These are phyloP conservation scores for Phytophthora pisi DNA, from an alignment of 352 stramenopile species.

Conservation along the genomic window DNA sequence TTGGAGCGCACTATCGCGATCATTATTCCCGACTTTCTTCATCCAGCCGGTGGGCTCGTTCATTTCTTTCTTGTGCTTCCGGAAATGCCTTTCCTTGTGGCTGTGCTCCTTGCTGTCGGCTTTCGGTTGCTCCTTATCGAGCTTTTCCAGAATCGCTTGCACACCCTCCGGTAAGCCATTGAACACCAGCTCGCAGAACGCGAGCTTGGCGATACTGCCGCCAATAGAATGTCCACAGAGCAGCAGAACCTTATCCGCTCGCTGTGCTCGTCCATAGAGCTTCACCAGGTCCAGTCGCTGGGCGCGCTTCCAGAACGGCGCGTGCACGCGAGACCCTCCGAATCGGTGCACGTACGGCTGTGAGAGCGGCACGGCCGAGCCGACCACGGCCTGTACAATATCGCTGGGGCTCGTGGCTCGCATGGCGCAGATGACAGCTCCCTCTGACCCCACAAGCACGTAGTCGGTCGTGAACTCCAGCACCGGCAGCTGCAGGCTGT, in stretches of 20 bases:
- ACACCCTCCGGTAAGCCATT: slow-evolving; percentile 49
- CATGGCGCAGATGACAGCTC: slow-evolving; percentile 69
- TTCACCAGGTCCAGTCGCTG: slow-evolving; percentile 56
- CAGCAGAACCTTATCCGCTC: slow-evolving; percentile 62
- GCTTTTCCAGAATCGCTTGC: slow-evolving; percentile 50
- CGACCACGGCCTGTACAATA: slow-evolving; percentile 69
- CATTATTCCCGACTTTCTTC: slow-evolving; percentile 17
- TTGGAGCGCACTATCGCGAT: slow-evolving; percentile 22
- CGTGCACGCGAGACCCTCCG: slow-evolving; percentile 68
- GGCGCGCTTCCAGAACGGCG: slow-evolving; percentile 77
- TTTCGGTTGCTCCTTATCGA: slow-evolving; percentile 52
- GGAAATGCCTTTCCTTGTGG: slow-evolving; percentile 27
- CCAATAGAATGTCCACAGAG: slow-evolving; percentile 80
- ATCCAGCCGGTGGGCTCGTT: slow-evolving; percentile 26
- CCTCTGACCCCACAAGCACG: slow-evolving; percentile 65
- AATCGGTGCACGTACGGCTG: slow-evolving; percentile 77
- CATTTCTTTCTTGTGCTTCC: slow-evolving; percentile 32
- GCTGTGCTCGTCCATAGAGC: slow-evolving; percentile 44
- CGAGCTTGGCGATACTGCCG: slow-evolving; percentile 79
- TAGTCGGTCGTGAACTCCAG: slow-evolving; percentile 54
- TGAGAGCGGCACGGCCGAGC: slow-evolving; percentile 64
- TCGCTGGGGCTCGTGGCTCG: slow-evolving; percentile 60
- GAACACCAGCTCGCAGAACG: slow-evolving; percentile 73
- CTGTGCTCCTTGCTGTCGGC: slow-evolving; percentile 30
- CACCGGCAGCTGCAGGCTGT: slow-evolving; percentile 59